Percentiles rank a stretch among this genome's conserved stretches.
Evolutionary conservation across 257 asterid species (phyloP).

Genomic region (Solanum chmielewskii): DNA sequence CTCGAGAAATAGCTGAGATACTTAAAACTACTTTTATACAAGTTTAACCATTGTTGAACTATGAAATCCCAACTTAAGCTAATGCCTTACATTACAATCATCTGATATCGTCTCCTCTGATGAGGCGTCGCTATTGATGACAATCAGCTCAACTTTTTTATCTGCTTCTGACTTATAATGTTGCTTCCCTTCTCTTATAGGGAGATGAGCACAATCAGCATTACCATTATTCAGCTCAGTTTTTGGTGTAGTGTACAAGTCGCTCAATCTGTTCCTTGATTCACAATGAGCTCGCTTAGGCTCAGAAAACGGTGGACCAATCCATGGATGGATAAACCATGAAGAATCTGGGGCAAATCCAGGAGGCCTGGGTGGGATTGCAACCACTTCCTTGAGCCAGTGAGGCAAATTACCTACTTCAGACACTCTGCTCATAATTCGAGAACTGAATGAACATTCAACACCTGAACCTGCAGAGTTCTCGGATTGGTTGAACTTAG

Average conservation of each 20-base stretch:
- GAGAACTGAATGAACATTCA: slow-evolving; percentile 13
- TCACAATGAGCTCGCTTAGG: slow-evolving; percentile 5
- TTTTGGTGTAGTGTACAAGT: neutral
- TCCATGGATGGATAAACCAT: neutral
- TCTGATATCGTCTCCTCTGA: slow-evolving; percentile 80
- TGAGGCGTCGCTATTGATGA: slow-evolving; percentile 54
- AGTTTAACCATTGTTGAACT: neutral
- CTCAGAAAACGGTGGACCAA: slow-evolving; percentile 3
- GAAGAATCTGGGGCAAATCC: neutral
- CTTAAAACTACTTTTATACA: neutral
- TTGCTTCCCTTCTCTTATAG: neutral
- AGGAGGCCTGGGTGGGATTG: slow-evolving; percentile 19
- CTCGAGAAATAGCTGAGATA: neutral
- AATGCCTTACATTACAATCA: slow-evolving; percentile 20
- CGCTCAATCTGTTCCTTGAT: neutral
- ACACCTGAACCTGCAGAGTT: neutral
- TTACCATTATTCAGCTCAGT: neutral
- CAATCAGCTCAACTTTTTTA: slow-evolving; percentile 29
- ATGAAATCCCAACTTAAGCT: slow-evolving; percentile 4
- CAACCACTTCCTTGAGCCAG: slow-evolving; percentile 51
- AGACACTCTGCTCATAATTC: neutral
- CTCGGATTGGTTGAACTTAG: neutral
- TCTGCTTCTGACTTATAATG: neutral
- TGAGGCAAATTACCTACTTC: slow-evolving; percentile 30
- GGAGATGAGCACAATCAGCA: neutral